Base-by-base conservation (phyloP, 495 filamentous ascomycete genomes). In the Penicillium cosmopolitanum region DNA sequence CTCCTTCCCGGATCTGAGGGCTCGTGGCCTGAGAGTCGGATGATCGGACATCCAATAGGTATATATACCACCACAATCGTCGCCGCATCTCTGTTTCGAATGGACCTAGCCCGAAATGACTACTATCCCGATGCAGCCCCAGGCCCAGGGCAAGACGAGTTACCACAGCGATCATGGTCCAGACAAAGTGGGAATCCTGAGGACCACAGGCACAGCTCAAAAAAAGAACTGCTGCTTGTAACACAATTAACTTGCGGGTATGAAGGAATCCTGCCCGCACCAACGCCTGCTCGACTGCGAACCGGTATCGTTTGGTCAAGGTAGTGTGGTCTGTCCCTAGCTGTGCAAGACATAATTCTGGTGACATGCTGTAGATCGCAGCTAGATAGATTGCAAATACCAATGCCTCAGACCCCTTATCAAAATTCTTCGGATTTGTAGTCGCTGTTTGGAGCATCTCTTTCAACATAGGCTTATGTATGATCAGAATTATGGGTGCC, bases 331-430 rank as follows among this genome's bases (percentile, higher is more conserved):
- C 52, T 47, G 38, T 34, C 40, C 56, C 55, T 3, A 68, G 35
- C 13, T 51, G 28, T 5, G 43, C 18, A 15, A 31, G 46, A 46
- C 76, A 77, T 16, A 64, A 38, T 4, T 62, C 52, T 15, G 65
- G 42, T 7, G 80, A 78, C 69, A 91, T 78, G n/a, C 85, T 87
- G 1, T 82, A 87, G n/a, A 88, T 80, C 0, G 87, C 84, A 46
- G 84, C 82, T 66, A 86, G 89, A 66, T 93, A 93, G 31, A 93
- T 85, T 6, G 87, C 75, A 56, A 92, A 92, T 64, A 90, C 76
- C 13, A 92, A 64, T 4, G 84, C 83, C 63, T 93, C 90, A 5
- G 72, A 79, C 11, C 68, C 77, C 19, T 72, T 75, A 7, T 78
- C 81, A 34, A 86, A 68, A 16, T 60, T 71, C 36, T 82, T 75